Evolutionary conservation across 106 monocot genomes (phyloP).

Genomic region (Iris macrosiphon): DNA sequence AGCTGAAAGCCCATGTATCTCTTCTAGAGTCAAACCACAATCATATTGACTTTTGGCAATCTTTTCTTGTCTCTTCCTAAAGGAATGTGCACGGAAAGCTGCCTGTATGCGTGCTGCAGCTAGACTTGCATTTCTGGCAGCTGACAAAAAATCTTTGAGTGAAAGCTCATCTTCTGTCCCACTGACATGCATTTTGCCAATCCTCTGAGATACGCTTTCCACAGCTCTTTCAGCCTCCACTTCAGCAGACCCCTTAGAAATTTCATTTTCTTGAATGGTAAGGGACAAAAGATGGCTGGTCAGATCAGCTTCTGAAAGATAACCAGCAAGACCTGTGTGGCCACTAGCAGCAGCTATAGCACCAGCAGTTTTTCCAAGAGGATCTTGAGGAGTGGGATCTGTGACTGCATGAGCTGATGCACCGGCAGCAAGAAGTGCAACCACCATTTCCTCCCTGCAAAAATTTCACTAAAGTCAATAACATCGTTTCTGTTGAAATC

Average conservation of each 20-base stretch:
- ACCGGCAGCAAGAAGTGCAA: slow-evolving; percentile 65
- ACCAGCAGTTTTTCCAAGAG: slow-evolving; percentile 56
- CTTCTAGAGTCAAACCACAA: slow-evolving; percentile 25
- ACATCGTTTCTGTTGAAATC: no score
- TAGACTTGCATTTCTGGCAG: slow-evolving; percentile 60
- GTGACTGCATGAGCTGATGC: slow-evolving; percentile 63
- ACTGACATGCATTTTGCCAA: slow-evolving; percentile 16
- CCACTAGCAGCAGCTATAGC: slow-evolving; percentile 49
- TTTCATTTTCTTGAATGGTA: no score
- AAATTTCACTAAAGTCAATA: no score
- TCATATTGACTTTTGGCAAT: slow-evolving; percentile 10
- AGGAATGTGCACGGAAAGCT: slow-evolving; percentile 72
- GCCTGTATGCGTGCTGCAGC: slow-evolving; percentile 77
- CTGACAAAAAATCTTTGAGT: slow-evolving; percentile 57
- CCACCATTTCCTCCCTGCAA: slow-evolving; percentile 77
- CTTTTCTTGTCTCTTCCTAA: slow-evolving; percentile 39
- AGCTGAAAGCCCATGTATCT: slow-evolving; percentile 22
- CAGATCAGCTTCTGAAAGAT: slow-evolving; percentile 70
- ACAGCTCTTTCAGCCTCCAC: slow-evolving; percentile 38
- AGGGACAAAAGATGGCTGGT: slow-evolving; percentile 53
- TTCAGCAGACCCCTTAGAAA: no score
- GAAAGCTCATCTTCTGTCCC: slow-evolving; percentile 55
- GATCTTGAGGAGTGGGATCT: slow-evolving; percentile 55
- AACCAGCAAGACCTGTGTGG: slow-evolving; percentile 71
- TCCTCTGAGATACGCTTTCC: slow-evolving; percentile 40